Evolutionary conservation across 169 alveolate genomes (phyloP), one percentile per base, ranked within the genome.

Genomic region (Cryptosporidium andersoni): DNA sequence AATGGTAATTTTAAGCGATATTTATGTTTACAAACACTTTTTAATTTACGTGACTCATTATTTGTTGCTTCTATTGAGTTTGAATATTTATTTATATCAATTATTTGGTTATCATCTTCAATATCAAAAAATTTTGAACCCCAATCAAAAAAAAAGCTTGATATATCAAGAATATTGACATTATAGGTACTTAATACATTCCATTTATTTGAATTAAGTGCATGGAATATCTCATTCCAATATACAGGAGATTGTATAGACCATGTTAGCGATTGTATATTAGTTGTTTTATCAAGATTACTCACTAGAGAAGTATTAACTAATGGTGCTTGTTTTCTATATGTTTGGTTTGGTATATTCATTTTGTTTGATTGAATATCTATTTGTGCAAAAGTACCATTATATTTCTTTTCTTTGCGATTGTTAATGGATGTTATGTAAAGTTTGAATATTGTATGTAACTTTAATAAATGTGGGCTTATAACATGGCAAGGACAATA

Each of bases 401-500:
- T 49, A 9, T 14, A 40, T 34, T 47, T 40, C 4, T 40, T 43
- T 40, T 5, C n/a, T 37, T 16, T 12, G 42, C 14, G 43, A 25
- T 55, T 49, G 9, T 55, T 42, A 25, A 45, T 55, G 14, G 85
- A 74, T 6, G 85, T 53, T 45, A 74, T 12, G 60, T 74, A 37
- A 2, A 56, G 45, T 55, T 60, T 74, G 49, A 74, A 74, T 16
- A 74, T 14, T 4, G 85, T 74, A 40, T 74, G 68, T 8, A 74
- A 16, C 85, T 58, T 74, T 7, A 63, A 16, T 49, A 74, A 14
- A 43, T 68, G 55, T 58, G 85, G 74, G 45, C 85, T 74, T 7
- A 68, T 58, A 3, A 43, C 43, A 25, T 74, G 85, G 25, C 85
- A 74, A 11, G 68, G 85, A 45, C 85, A 74, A 58, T 74, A 74